Evolutionary conservation across 345 rosid genomes (phyloP), one percentile per base, ranked within the genome.

Genomic region (Laguncularia racemosa): DNA sequence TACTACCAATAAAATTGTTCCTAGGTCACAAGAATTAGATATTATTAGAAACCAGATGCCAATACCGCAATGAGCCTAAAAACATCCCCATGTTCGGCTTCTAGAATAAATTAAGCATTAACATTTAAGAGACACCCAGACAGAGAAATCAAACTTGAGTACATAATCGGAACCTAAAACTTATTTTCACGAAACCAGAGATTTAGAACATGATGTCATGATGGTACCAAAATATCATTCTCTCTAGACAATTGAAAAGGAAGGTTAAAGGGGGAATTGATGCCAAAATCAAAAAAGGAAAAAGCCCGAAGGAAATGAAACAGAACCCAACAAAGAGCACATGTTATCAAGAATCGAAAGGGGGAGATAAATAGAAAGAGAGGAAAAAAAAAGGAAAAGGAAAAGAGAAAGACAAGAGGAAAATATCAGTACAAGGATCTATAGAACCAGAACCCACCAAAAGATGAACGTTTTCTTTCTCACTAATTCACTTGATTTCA

Each of bases 1-100:
- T 47, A 52, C 13, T 58, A 51, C 69, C 69, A 28, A 52, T 26
- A 52, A 52, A 46, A 26, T 58, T 51, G 63, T 52, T 58, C 46
- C 28, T 44, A 53, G 44, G 40, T 33, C 16, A 47, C 0, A 47
- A 16, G 16, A 16, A 47, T 14, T 14, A 14, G 50, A 14, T 47
- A 47, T 14, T 14, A 47, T 14, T 14, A 47, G 4, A 47, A 47
- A 14, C 18, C 18, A n/a, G 50, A 47, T 14, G 40, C 40, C 40
- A 1, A 33, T 33, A 33, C 40, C 40, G 40, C 7, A 33, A 33
- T 33, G 40, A 33, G 40, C 61, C 64, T 48, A 60, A 45, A 18
- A 51, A 43, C 56, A 43, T 44, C 50, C 1, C 61, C 28, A 43
- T 38, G 53, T 53, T 43, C 47, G 26, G 3, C 20, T 46, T 17